Base-by-base conservation (phyloP, 2,329 filamentous ascomycete genomes). In the Diaporthe humulicola region DNA sequence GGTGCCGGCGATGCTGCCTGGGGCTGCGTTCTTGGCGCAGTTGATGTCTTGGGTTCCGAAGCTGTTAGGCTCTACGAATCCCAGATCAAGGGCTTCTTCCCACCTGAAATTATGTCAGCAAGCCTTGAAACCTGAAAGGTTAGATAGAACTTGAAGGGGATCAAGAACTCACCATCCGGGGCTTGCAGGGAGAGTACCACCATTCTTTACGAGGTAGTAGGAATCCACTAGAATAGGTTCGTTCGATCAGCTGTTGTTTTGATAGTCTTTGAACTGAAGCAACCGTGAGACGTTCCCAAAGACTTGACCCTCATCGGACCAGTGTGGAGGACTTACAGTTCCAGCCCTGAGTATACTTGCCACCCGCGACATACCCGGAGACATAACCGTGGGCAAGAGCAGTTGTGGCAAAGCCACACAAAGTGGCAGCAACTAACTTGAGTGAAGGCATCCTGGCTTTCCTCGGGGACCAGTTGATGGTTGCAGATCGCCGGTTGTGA, bases 291-390 rank as follows among this genome's bases (percentile, higher is more conserved):
- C 8, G 7, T 10, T 17, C 1, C 8, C 22, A 17, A 45, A 28
- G 38, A 25, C 2, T 48, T 9, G 40, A 8, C 1, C 17, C 1
- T 33, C 6, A n/a, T n/a, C 17, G 19, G 4, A 17, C 1, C 3
- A 7, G 9, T 2, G 30, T 40, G 10, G 10, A 54, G 6, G 9
- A 69, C 64, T 54, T 54, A 69, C 64, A 38, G 61, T 66, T 76
- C 70, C 79, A 82, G 15, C 81, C 81, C 22, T 79, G 79, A 70
- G 81, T 73, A 56, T 77, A 73, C n/a, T 70, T 75, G 1, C 86
- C 85, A 77, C 89, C 85, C 9, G 87, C 87, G 10, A 88, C 82
- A 45, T 88, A 87, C 1, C 85, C 84, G 2, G 86, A 87, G 2
- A 87, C 85, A 75, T 88, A 87, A 7, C 88, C 88, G 50, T 89